Percentiles rank a stretch among this genome's conserved stretches.
Conservation (phyloP, 1,139 yeast species). For the Scheffersomyces cryptocercus region DNA sequence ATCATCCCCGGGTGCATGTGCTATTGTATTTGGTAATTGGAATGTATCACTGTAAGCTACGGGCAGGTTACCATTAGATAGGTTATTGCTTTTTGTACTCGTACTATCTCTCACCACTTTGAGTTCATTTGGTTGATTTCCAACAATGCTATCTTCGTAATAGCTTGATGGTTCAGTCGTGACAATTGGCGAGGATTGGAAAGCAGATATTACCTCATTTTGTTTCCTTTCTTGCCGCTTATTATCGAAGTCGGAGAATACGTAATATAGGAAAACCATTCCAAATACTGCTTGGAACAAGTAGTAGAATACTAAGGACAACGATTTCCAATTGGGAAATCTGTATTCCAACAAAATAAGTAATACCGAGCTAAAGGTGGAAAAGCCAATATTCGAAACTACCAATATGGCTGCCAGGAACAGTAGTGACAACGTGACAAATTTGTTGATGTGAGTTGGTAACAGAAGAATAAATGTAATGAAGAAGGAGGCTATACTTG, state of each 20-base stretch:
- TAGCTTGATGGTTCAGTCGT: not conserved
- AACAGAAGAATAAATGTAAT: not conserved
- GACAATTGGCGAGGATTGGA: not conserved
- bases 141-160: not conserved
- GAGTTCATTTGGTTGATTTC: not conserved
- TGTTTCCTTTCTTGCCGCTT: not conserved
- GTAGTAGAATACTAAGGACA: not conserved
- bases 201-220: not conserved
- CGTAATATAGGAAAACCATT: not conserved
- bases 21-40: not conserved
- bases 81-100: too few relatives aligned
- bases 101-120: too few relatives aligned
- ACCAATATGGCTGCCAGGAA: too few relatives aligned
- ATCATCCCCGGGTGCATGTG: not conserved
- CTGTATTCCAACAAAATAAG: not conserved
- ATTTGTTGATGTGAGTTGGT: too few relatives aligned
- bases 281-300: not conserved
- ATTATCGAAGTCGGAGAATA: not conserved
- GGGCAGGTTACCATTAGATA: not conserved
- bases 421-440: too few relatives aligned
- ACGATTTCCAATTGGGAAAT: not conserved
- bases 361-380: not conserved
- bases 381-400: not conserved
- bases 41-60: not conserved
- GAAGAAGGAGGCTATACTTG: conserved; percentile 1